A percentile compares a stretch with the other conserved stretches of the same genome.
phyloP scores from a whole-genome alignment of 2,329 filamentous ascomycete species.

The Tolypocladium tropicale region DNA sequence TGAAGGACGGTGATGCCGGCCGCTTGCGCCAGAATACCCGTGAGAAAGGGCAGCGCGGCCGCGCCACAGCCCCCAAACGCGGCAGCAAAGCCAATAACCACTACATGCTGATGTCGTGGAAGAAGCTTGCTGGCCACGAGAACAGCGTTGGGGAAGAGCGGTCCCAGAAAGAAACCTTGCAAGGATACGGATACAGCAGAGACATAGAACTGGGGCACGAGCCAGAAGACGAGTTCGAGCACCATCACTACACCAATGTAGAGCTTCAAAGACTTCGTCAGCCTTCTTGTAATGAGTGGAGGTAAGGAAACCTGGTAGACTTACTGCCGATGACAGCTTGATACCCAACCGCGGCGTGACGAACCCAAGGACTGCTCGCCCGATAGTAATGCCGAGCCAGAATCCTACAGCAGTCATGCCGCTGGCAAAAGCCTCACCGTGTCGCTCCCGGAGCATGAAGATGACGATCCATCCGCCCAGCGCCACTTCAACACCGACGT shows the following conservation, averaged over 20 bases:
- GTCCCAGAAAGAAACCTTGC: slow-evolving; percentile 71
- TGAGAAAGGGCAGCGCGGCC: slow-evolving; percentile 54
- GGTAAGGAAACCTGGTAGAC: slow-evolving; percentile 34
- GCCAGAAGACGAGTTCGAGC: slow-evolving; percentile 68
- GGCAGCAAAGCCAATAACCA: slow-evolving; percentile 70
- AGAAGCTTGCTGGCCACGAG: slow-evolving; percentile 66
- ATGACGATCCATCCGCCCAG: slow-evolving; percentile 71
- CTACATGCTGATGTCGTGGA: slow-evolving; percentile 63
- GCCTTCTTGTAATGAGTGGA: neutral
- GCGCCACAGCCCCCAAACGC: slow-evolving; percentile 69
- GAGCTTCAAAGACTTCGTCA: slow-evolving; percentile 17
- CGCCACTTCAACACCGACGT: slow-evolving; percentile 69
- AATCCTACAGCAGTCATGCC: slow-evolving; percentile 72
- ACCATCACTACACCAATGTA: slow-evolving; percentile 57
- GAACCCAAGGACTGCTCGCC: slow-evolving; percentile 64
- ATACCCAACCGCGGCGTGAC: slow-evolving; percentile 65
- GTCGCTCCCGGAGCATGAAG: slow-evolving; percentile 73
- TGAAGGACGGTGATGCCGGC: slow-evolving; percentile 46
- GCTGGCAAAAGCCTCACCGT: slow-evolving; percentile 58
- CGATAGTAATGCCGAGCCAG: slow-evolving; percentile 73
- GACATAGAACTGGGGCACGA: slow-evolving; percentile 66
- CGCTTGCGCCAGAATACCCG: slow-evolving; percentile 53
- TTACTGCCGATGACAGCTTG: slow-evolving; percentile 43
- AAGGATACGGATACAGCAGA: slow-evolving; percentile 62
- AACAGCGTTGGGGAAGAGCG: slow-evolving; percentile 66